Evolutionary conservation across 345 rosid genomes (phyloP).

Genomic region (Populus nigra): DNA sequence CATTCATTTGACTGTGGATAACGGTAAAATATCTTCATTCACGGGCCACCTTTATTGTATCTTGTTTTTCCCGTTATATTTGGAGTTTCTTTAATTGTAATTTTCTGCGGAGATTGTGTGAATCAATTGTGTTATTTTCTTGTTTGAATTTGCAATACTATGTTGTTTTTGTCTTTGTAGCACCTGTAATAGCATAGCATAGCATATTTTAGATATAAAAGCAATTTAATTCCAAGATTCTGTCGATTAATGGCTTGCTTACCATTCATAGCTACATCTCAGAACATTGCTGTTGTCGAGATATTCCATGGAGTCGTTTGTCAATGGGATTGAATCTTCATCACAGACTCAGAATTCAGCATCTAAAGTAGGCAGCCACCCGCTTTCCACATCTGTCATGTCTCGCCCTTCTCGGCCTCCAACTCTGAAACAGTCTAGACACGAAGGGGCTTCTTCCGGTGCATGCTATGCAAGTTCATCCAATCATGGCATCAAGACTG

Average conservation of each 20-base stretch:
- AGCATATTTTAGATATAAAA: slow-evolving; percentile 4
- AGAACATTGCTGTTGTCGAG: slow-evolving; percentile 17
- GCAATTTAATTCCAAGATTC: slow-evolving; percentile 16
- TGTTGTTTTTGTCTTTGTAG: not conserved
- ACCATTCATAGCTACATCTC: slow-evolving; percentile 6
- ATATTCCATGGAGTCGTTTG: slow-evolving; percentile 58
- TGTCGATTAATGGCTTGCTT: slow-evolving; percentile 19
- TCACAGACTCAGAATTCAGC: slow-evolving; percentile 41
- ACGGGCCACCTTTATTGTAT: slow-evolving; percentile 12
- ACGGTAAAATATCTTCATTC: slow-evolving; percentile 25
- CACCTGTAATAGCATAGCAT: slow-evolving; percentile 1
- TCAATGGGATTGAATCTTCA: slow-evolving; percentile 41
- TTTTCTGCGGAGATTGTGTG: slow-evolving; percentile 1
- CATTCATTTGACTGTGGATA: slow-evolving; percentile 23
- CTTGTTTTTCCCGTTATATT: slow-evolving; percentile 34
- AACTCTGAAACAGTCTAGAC: slow-evolving; percentile 41
- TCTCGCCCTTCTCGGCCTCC: slow-evolving; percentile 39
- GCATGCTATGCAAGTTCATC: slow-evolving; percentile 10
- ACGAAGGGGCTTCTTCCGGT: slow-evolving; percentile 27
- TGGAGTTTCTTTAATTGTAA: slow-evolving; percentile 20
- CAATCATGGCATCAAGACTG: slow-evolving; percentile 17
- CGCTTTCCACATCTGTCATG: slow-evolving; percentile 27
- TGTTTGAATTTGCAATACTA: slow-evolving; percentile 5
- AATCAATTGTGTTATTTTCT: slow-evolving; percentile 5
- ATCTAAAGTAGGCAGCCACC: slow-evolving; percentile 26